Evolutionary conservation across 2,329 filamentous ascomycete species (phyloP), one percentile per base, ranked within the genome.

Genomic region (Exophiala sideris): DNA sequence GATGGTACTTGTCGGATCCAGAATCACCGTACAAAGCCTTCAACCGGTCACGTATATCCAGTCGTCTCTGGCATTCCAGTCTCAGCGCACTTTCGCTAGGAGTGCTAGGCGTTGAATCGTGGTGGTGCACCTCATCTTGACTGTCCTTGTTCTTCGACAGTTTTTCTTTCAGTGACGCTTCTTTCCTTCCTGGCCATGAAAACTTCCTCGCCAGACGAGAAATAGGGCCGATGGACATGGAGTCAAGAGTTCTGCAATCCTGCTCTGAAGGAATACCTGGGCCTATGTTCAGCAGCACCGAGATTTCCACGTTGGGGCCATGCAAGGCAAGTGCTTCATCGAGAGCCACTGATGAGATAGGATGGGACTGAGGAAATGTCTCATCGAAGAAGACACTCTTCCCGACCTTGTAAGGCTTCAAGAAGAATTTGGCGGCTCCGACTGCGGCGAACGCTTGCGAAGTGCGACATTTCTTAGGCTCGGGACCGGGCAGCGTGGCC

Each of bases 331-430:
- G 45, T 8, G 48, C 40, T 46, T 58, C 56, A n/a, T 56, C 56
- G 11, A 58, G 45, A 5, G 51, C 56, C 12, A 56, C 29, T 32
- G 48, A 45, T 10, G 48, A 52, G 20, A 58, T 56, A 1, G 52
- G 52, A 38, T 56, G 56, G 8, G 52, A 52, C 18, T 58, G 48
- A 11, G 56, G 52, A 38, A 58, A 58, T 14, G 34, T 48, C 47
- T 56, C 49, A 16, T 56, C 52, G 32, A 52, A 56, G 40, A 52
- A 56, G 21, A 45, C 38, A 10, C 38, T 50, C 12, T 50, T 45
- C 35, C 33, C 52, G 18, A 58, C 32, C 34, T 46, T 42, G 18
- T 42, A 52, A 11, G 48, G 48, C 16, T 42, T 39, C 18, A 49
- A 33, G 34, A 58, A 56, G 34, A 55, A 56, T 20, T 52, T 56